Conservation (phyloP, 2,329 filamentous ascomycete species). For the Fusarium paranaense region DNA sequence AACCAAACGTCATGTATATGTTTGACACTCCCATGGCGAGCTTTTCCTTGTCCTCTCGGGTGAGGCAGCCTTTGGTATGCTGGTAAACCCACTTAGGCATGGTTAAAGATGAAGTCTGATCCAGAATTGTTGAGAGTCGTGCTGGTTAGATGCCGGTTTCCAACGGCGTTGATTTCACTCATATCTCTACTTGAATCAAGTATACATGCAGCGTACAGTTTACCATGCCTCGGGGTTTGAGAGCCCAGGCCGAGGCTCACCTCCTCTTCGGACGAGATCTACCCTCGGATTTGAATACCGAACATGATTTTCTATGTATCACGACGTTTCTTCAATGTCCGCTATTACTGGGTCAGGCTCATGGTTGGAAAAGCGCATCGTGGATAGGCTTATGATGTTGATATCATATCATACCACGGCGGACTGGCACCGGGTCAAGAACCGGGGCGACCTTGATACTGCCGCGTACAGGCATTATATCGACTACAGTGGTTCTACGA, state of each 20-base stretch:
- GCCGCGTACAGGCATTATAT: not conserved
- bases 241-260: not conserved
- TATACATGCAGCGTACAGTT: not conserved
- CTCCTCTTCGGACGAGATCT: not conserved
- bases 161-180: not conserved
- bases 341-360: not conserved
- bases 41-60: not conserved
- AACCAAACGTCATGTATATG: not conserved
- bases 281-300: not conserved
- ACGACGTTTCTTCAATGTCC: not conserved
- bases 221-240: not conserved
- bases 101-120: not conserved
- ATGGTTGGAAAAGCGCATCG: not conserved
- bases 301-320: not conserved
- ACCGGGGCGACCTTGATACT: not conserved
- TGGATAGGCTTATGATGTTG: conserved; percentile 14
- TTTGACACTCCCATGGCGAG: not conserved
- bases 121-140: not conserved
- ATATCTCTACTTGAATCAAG: not conserved
- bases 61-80: not conserved
- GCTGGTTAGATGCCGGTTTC: not conserved
- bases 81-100: not conserved
- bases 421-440: not conserved
- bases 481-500: not conserved
- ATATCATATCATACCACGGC: not conserved